phyloP scores from a whole-genome alignment of 371 early-diverging fungal species.

The Apophysomyces ossiformis region DNA sequence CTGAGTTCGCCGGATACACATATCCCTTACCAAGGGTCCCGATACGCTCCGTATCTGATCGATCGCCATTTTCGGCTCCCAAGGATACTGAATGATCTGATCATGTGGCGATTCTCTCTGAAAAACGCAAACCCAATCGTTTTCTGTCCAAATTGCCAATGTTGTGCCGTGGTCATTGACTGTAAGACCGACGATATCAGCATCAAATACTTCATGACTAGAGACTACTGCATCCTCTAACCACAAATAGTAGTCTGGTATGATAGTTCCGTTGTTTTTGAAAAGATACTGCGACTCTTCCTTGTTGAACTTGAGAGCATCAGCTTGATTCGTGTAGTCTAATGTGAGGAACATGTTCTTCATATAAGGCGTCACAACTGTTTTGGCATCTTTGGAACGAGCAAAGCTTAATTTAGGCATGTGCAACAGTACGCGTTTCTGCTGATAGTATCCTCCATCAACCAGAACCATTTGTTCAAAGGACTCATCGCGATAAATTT shows the following conservation, averaged over 20 bases:
- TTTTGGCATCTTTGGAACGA: conserved; percentile 30
- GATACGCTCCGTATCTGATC: background rate
- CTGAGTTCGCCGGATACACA: background rate
- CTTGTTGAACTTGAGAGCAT: conserved; percentile 25
- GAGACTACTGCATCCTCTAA: conserved; percentile 10
- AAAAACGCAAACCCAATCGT: conserved; percentile 33
- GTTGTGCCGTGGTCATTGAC: conserved; percentile 31
- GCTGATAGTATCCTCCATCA: conserved; percentile 39
- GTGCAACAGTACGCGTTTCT: conserved; percentile 36
- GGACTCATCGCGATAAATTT: conserved; percentile 31
- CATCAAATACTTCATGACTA: conserved; percentile 16
- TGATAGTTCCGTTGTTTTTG: conserved; percentile 16
- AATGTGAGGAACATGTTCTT: conserved; percentile 39
- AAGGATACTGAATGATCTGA: background rate
- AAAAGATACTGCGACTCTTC: conserved; percentile 29
- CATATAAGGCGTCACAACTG: conserved; percentile 37
- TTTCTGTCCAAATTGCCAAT: conserved; percentile 47
- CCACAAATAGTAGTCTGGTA: conserved; percentile 37
- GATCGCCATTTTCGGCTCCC: background rate
- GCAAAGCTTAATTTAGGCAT: conserved; percentile 35
- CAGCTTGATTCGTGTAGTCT: conserved; percentile 37
- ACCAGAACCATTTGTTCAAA: conserved; percentile 41
- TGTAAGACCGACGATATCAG: conserved; percentile 32
- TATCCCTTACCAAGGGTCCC: background rate
- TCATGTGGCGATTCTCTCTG: conserved; percentile 15